Conservation (phyloP, 352 stramenopile genomes). For the Phytopythium vexans region DNA sequence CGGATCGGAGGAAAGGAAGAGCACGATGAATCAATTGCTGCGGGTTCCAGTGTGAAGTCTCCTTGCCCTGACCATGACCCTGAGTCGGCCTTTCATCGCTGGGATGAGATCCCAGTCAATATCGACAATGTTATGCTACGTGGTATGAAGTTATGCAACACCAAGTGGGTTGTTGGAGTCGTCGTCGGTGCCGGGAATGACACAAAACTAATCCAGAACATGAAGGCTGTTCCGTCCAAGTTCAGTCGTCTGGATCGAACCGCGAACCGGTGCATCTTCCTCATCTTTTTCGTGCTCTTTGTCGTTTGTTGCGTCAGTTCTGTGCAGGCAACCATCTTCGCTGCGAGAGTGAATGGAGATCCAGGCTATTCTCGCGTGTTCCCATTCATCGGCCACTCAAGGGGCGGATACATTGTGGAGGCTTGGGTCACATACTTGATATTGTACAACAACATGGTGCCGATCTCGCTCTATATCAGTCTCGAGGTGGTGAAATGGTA, state of each 20-base stretch:
- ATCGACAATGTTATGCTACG: slow-evolving; percentile 80
- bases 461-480: slow-evolving; percentile 98
- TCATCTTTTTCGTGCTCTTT: slow-evolving; percentile 83
- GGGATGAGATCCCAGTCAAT: slow-evolving; percentile 65
- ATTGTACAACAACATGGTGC: slow-evolving; percentile 92
- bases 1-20: slow-evolving; percentile 25
- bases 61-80: not conserved
- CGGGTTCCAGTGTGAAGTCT: no score
- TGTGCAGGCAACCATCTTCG: slow-evolving; percentile 48
- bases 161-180: slow-evolving; percentile 76
- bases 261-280: slow-evolving; percentile 76
- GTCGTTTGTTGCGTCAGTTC: slow-evolving; percentile 66
- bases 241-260: slow-evolving; percentile 79
- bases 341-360: slow-evolving; percentile 27
- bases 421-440: slow-evolving; percentile 82
- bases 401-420: slow-evolving; percentile 40
- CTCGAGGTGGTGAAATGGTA: slow-evolving; percentile 96
- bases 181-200: slow-evolving; percentile 77
- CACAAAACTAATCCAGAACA: slow-evolving; percentile 83
- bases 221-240: slow-evolving; percentile 84
- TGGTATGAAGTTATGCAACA: slow-evolving; percentile 85
- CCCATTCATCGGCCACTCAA: slow-evolving; percentile 30
- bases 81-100: not conserved
- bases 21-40: no score
- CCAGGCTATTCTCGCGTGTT: slow-evolving; percentile 15